Percentiles rank a stretch among this genome's conserved stretches.
Evolutionary conservation across 1,284 basidiomycete genomes (phyloP).

Genomic region (Cutaneotrichosporon sp.): DNA sequence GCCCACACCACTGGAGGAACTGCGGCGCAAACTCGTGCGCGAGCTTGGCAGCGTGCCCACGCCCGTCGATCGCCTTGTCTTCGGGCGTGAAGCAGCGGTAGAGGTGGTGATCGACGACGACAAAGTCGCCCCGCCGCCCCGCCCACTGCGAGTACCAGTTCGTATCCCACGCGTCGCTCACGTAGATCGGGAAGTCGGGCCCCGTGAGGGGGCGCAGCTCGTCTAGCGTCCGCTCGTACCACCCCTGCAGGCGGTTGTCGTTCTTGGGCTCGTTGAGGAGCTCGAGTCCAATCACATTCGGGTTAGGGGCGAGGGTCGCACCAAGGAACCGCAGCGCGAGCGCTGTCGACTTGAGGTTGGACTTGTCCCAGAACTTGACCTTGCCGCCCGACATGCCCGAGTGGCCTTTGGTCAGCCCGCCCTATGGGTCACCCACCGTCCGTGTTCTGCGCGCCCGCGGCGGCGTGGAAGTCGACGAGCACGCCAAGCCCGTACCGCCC

Average conservation of each 20-base stretch:
- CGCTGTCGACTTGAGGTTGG: conserved; percentile 63
- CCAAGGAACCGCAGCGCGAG: conserved; percentile 58
- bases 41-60: conserved; percentile 60
- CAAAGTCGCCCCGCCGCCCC: conserved; percentile 55
- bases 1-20: conserved; percentile 20
- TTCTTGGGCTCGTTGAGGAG: conserved; percentile 80
- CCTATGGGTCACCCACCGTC: conserved; percentile 45
- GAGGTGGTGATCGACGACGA: conserved; percentile 79
- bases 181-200: conserved; percentile 65
- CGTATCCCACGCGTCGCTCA: conserved; percentile 77
- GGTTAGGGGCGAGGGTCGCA: conserved; percentile 54
- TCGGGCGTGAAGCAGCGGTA: conserved; percentile 65
- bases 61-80: conserved; percentile 63
- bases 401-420: conserved; percentile 36
- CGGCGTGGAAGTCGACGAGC: conserved; percentile 61
- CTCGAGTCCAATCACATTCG: conserved; percentile 77
- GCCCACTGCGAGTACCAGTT: conserved; percentile 66
- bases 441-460: conserved; percentile 56
- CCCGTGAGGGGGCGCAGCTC: conserved; percentile 61
- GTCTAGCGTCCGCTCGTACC: conserved; percentile 66
- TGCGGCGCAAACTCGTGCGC: conserved; percentile 25
- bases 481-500: conserved; percentile 70
- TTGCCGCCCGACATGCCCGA: conserved; percentile 50
- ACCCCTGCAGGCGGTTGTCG: conserved; percentile 60
- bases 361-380: conserved; percentile 51